Evolutionary conservation across 2,329 filamentous ascomycete species (phyloP).

Genomic region (Leptosphaerulina australis): DNA sequence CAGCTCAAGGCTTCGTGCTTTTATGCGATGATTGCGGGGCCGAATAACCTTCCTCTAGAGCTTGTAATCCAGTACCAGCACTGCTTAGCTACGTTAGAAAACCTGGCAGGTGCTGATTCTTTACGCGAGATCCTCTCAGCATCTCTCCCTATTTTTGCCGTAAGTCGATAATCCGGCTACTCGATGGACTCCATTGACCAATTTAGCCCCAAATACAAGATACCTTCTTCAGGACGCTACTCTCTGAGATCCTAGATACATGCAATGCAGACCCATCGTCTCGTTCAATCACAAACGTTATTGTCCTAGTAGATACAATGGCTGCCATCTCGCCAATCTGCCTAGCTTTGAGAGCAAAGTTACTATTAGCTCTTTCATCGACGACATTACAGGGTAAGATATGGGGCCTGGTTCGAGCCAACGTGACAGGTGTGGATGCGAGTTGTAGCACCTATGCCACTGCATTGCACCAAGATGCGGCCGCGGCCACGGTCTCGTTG

Average conservation of each 20-base stretch:
- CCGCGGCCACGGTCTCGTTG: constrained; percentile 35
- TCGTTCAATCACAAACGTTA: constrained; percentile 15
- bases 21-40: constrained; percentile 35
- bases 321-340: constrained; percentile 18
- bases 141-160: constrained; percentile 37
- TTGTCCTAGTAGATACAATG: constrained; percentile 28
- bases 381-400: constrained; percentile 30
- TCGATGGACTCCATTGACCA: constrained; percentile 10
- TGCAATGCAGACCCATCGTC: constrained; percentile 16
- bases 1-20: constrained; percentile 42
- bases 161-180: constrained; percentile 19
- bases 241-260: constrained; percentile 23
- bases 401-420: constrained; percentile 23
- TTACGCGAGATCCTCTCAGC: constrained; percentile 28
- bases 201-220: constrained; percentile 30
- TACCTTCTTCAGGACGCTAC: constrained; percentile 19
- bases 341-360: constrained; percentile 22
- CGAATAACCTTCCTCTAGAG: constrained; percentile 23
- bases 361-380: constrained; percentile 37
- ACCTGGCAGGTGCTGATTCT: constrained; percentile 16
- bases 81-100: constrained; percentile 18
- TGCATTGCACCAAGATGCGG: constrained; percentile 23
- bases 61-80: constrained; percentile 33
- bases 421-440: neutral
- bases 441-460: constrained; percentile 25